Evolutionary conservation across 768 basidiomycete species (phyloP).

Genomic region (Candolleomyces aberdarensis): DNA sequence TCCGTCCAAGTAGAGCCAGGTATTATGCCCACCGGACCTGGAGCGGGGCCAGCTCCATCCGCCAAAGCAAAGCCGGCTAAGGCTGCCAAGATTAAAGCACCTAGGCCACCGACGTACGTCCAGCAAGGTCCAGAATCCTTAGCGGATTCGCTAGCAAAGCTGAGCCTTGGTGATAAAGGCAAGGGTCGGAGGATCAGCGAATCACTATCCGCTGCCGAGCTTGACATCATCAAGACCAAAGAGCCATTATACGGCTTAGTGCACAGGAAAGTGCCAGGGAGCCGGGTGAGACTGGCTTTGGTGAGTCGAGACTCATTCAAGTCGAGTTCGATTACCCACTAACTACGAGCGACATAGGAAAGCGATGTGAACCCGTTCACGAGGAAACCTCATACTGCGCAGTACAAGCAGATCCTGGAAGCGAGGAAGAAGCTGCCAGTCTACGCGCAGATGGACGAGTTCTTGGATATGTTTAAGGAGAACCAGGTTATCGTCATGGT

Average conservation of each 20-base stretch:
- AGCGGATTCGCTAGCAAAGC: too few relatives aligned
- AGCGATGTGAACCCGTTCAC: slow-evolving; percentile 88
- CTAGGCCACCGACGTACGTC: too few relatives aligned
- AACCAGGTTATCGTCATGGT: slow-evolving; percentile 90
- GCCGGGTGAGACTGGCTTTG: slow-evolving; percentile 67
- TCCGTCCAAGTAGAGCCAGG: too few relatives aligned
- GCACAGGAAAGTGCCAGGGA: slow-evolving; percentile 62
- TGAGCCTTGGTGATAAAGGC: too few relatives aligned
- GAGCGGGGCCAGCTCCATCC: too few relatives aligned
- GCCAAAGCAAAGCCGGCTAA: too few relatives aligned
- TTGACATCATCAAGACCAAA: slow-evolving; percentile 20
- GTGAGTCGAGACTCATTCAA: slow-evolving; percentile 36
- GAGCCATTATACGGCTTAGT: slow-evolving; percentile 75
- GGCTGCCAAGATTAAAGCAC: too few relatives aligned
- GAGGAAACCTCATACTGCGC: slow-evolving; percentile 65
- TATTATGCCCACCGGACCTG: too few relatives aligned
- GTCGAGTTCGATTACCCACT: background rate
- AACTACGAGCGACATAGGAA: slow-evolving; percentile 42
- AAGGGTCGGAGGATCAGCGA: background rate
- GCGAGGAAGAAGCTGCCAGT: slow-evolving; percentile 88
- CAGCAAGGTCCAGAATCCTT: too few relatives aligned
- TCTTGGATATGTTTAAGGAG: slow-evolving; percentile 75
- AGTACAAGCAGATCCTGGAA: slow-evolving; percentile 86
- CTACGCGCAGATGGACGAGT: slow-evolving; percentile 89
- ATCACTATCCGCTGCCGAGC: slow-evolving; percentile 12